Conservation (phyloP, 805 yeast species). For the Candida golubevii region DNA sequence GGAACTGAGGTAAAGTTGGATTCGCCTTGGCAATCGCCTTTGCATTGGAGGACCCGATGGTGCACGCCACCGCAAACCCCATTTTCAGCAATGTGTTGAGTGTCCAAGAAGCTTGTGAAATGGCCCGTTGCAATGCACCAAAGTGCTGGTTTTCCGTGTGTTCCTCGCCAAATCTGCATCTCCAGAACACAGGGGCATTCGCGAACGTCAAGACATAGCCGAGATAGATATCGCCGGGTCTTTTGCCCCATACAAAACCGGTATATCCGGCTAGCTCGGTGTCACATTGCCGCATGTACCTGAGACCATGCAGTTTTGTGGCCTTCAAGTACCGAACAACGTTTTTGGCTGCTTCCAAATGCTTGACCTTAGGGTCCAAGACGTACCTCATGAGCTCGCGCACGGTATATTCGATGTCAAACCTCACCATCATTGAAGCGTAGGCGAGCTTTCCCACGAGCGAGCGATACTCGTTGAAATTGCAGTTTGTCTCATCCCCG, state of each 20-base stretch:
- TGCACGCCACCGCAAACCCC: background rate
- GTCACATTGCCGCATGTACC: background rate
- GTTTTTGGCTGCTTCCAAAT: conserved; percentile 1
- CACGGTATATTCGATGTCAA: conserved; percentile 1
- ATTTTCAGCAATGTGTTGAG: background rate
- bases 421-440: conserved; percentile 1
- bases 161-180: background rate
- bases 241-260: background rate
- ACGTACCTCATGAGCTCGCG: conserved; percentile 2
- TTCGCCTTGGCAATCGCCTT: background rate
- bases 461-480: background rate
- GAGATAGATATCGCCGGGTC: background rate
- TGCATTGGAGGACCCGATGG: background rate
- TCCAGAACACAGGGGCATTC: conserved; percentile 1
- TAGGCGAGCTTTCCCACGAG: conserved; percentile 1
- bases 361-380: background rate
- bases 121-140: background rate
- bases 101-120: background rate
- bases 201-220: background rate
- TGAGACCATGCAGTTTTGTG: conserved; percentile 1
- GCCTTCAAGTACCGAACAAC: conserved; percentile 3
- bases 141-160: background rate
- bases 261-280: background rate
- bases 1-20: background rate
- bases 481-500: background rate